Base-by-base conservation (phyloP, 2,329 filamentous ascomycete genomes). In the Penicillium concentricum region DNA sequence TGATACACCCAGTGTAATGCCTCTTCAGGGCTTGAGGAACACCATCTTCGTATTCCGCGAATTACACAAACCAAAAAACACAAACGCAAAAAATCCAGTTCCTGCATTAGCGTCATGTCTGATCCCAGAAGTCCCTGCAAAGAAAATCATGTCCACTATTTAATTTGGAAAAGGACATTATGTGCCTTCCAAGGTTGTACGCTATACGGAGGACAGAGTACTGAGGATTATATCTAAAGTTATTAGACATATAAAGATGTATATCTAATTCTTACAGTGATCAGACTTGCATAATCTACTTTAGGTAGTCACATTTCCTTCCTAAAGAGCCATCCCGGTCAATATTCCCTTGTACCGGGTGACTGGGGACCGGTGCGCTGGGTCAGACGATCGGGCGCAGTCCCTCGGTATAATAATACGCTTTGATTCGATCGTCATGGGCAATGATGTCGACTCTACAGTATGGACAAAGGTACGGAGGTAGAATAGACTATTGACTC, bases 31-130 rank as follows among this genome's bases (percentile, higher is more conserved):
- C 41, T 35, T 46, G 24, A 30, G 35, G 15, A 48, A 20, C 30
- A 18, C 22, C 5, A 37, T 22, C 18, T 32, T 28, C 10, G 26
- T 42, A 41, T 24, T 22, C 34, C 35, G 26, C 6, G 37, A n/a
- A n/a, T n/a, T 43, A 37, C 38, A 51, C 38, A 51, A 30, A 46
- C 24, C 24, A 42, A n/a, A n/a, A 41, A 20, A 37, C 4, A 3
- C 41, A 52, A 52, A 51, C 49, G 49, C 49, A 51, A 46, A 38
- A 46, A 46, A 47, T 46, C 59, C 64, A 71, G 71, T 73, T 72
- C 70, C 71, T 73, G 71, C 71, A 72, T 72, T 73, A 73, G 71
- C 64, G 70, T 50, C 62, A 61, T 65, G 54, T 62, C 59, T 58
- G 59, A 60, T 57, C 54, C 54, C 35, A 56, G 28, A 38, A 39